Evolutionary conservation across 2,329 filamentous ascomycete species (phyloP).

Genomic region (Epichloe brachyelytri): DNA sequence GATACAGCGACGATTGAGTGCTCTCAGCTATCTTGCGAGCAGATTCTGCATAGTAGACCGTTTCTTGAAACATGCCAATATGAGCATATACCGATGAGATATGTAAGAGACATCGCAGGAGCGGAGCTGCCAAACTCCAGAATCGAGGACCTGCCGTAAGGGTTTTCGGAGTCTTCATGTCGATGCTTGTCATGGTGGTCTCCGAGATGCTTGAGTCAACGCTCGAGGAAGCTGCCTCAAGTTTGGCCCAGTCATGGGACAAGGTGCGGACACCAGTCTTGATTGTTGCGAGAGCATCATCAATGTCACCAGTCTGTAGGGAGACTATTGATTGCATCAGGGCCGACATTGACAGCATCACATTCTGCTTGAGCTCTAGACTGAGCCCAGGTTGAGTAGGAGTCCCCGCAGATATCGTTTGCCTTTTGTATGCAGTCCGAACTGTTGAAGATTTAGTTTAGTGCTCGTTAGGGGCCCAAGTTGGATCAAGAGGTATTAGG

Average conservation of each 20-base stretch:
- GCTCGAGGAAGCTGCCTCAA: conserved; percentile 25
- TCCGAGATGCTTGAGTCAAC: conserved; percentile 18
- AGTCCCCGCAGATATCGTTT: conserved; percentile 21
- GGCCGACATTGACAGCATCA: conserved; percentile 18
- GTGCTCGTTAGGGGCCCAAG: not conserved
- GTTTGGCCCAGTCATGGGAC: conserved; percentile 41
- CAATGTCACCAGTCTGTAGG: conserved; percentile 46
- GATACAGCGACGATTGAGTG: conserved; percentile 48
- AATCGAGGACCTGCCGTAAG: conserved; percentile 44
- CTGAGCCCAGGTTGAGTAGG: conserved; percentile 20
- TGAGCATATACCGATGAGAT: conserved; percentile 70
- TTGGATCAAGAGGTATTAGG: not conserved
- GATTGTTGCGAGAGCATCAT: conserved; percentile 43
- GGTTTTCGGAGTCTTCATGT: conserved; percentile 10
- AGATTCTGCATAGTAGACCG: conserved; percentile 76
- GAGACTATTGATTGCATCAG: conserved; percentile 53
- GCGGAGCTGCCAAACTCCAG: conserved; percentile 64
- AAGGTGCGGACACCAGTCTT: conserved; percentile 44
- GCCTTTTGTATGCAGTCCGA: conserved; percentile 24
- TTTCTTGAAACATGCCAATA: conserved; percentile 77
- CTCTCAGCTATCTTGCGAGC: conserved; percentile 63
- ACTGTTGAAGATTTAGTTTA: conserved; percentile 10
- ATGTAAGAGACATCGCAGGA: conserved; percentile 59
- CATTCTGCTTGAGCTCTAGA: conserved; percentile 21
- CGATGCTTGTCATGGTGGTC: conserved; percentile 15